Percentiles rank a stretch among this genome's conserved stretches.
These are phyloP conservation scores for Colletotrichum scovillei DNA, from an alignment of 2,329 filamentous ascomycete genomes.

Conservation along the genomic window DNA sequence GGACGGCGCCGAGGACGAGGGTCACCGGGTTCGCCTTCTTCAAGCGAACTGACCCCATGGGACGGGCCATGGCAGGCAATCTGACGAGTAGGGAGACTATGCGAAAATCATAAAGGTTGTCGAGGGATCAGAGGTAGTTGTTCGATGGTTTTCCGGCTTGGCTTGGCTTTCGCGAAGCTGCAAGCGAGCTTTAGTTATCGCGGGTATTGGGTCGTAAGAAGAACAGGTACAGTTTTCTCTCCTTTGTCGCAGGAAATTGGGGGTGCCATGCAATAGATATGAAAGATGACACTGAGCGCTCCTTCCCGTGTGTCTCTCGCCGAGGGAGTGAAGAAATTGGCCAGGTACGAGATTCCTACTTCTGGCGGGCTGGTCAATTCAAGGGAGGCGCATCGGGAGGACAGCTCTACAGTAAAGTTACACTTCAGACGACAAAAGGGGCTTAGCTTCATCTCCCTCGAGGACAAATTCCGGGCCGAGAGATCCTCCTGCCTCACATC, in stretches of 20 bases:
- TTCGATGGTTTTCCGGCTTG: conserved; percentile 12
- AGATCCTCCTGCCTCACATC: conserved; percentile 1
- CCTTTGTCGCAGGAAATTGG: background rate
- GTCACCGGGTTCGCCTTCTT: conserved; percentile 85
- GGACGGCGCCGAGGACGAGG: conserved; percentile 75
- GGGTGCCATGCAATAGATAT: background rate
- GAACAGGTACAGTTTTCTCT: background rate
- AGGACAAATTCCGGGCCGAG: conserved; percentile 33
- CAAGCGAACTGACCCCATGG: conserved; percentile 75
- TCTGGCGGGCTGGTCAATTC: conserved; percentile 24
- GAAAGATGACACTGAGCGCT: conserved; percentile 16
- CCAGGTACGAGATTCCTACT: conserved; percentile 33
- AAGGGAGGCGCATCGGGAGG: conserved; percentile 34
- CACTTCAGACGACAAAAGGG: conserved; percentile 27
- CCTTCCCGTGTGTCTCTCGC: conserved; percentile 25
- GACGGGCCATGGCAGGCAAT: conserved; percentile 60
- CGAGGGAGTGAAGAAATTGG: conserved; percentile 32
- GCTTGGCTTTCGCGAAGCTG: conserved; percentile 4
- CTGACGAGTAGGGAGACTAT: conserved; percentile 37
- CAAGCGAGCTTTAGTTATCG: background rate
- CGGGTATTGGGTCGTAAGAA: background rate
- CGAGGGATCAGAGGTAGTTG: conserved; percentile 5
- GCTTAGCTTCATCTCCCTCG: conserved; percentile 25
- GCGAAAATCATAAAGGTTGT: conserved; percentile 35
- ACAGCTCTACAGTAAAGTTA: conserved; percentile 33